Conservation (phyloP, 202 grass and related monocot genomes). For the Schoenoplectus tabernaemontani region DNA sequence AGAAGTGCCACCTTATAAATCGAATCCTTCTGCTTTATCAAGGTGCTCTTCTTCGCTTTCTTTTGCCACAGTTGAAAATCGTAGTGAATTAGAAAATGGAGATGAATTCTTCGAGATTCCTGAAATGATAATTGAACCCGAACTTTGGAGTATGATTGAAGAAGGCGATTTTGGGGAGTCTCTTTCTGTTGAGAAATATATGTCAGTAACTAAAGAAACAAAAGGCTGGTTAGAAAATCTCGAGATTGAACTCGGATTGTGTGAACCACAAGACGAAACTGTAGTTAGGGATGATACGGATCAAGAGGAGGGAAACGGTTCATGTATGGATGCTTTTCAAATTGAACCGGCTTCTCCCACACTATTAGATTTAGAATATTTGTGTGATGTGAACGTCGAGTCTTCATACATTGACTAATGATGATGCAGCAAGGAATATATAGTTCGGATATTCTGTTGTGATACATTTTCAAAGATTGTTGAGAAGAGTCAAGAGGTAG, state of each 20-base stretch:
- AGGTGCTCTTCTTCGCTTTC: slow-evolving; percentile 21
- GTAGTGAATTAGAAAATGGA: neutral
- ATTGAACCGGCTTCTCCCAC: slow-evolving; percentile 18
- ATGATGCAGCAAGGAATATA: slow-evolving; percentile 2
- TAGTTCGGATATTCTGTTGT: neutral
- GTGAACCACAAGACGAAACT: neutral
- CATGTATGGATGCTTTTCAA: slow-evolving; percentile 24
- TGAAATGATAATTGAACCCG: slow-evolving; percentile 24
- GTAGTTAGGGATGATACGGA: neutral
- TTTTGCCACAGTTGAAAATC: neutral
- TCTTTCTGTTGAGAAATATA: neutral
- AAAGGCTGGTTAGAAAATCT: slow-evolving; percentile 26
- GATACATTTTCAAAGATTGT: slow-evolving; percentile 20
- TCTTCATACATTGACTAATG: slow-evolving; percentile 6
- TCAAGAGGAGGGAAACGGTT: slow-evolving; percentile 18
- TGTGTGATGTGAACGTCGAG: slow-evolving; percentile 17
- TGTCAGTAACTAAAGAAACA: neutral
- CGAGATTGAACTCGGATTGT: slow-evolving; percentile 32
- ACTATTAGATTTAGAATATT: slow-evolving; percentile 23
- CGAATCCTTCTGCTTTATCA: neutral
- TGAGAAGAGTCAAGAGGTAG: neutral
- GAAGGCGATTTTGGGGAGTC: neutral
- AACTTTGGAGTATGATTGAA: slow-evolving; percentile 26
- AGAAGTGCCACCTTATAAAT: neutral
- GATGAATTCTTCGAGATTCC: slow-evolving; percentile 18